phyloP scores from a whole-genome alignment of 2,329 filamentous ascomycete genomes.

The Coniochaeta ligniaria region DNA sequence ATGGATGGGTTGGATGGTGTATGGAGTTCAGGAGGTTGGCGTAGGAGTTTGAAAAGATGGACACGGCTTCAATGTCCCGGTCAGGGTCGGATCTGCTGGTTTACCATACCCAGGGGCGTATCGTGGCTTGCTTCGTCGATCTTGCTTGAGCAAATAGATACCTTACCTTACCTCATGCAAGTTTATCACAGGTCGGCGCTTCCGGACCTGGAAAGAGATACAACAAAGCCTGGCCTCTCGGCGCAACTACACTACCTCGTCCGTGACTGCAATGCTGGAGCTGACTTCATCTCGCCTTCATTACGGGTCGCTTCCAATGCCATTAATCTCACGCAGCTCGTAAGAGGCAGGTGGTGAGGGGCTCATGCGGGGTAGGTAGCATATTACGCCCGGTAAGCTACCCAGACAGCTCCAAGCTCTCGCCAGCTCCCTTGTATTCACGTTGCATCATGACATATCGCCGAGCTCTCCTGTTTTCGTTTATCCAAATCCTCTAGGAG shows the following conservation, averaged over 20 bases:
- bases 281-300: background rate
- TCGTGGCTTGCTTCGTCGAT: background rate
- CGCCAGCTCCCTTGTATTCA: background rate
- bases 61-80: background rate
- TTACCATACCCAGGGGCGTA: background rate
- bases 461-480: background rate
- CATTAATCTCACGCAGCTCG: background rate
- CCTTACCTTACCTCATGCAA: background rate
- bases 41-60: background rate
- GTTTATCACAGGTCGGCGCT: background rate
- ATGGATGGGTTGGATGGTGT: background rate
- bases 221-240: background rate
- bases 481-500: background rate
- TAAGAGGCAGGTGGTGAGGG: background rate
- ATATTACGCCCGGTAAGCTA: background rate
- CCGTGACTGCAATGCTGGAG: no score
- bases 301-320: background rate
- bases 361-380: background rate
- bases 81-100: background rate
- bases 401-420: background rate
- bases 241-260: background rate
- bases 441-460: background rate
- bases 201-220: background rate
- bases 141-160: background rate
- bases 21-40: background rate